A percentile compares a stretch with the other conserved stretches of the same genome.
Evolutionary conservation across 768 basidiomycete genomes (phyloP).

Genomic region (Clitopilus hobsonii): DNA sequence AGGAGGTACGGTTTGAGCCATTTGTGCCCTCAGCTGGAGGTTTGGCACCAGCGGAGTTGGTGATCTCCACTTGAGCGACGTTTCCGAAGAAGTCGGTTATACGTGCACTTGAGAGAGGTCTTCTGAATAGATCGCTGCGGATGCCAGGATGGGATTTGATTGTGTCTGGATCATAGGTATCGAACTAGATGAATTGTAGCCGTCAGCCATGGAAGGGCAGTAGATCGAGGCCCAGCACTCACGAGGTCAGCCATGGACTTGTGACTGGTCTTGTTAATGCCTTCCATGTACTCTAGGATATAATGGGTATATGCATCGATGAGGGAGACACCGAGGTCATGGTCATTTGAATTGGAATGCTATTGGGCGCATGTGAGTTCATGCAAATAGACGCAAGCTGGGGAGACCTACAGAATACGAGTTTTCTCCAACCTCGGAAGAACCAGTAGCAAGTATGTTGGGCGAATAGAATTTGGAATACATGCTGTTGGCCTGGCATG

Average conservation of each 20-base stretch:
- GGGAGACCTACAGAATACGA: constrained; percentile 77
- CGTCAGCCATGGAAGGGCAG: not conserved
- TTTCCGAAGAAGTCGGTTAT: constrained; percentile 90
- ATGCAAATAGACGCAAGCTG: not conserved
- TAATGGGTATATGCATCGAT: constrained; percentile 95
- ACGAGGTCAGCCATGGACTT: constrained; percentile 81
- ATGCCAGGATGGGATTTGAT: constrained; percentile 90
- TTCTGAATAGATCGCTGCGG: constrained; percentile 73
- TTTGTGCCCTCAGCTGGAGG: not conserved
- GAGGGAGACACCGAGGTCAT: constrained; percentile 92
- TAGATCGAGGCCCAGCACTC: too few species aligned
- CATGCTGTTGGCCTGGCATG: constrained; percentile 96
- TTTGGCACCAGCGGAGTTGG: not conserved
- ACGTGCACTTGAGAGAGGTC: constrained; percentile 54
- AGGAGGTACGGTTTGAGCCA: not conserved
- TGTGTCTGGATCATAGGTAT: constrained; percentile 64
- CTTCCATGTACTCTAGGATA: constrained; percentile 86
- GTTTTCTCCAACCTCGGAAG: constrained; percentile 78
- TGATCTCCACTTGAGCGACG: constrained; percentile 79
- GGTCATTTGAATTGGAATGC: constrained; percentile 55
- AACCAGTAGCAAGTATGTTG: constrained; percentile 88
- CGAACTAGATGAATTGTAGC: constrained; percentile 50
- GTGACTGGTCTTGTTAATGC: constrained; percentile 85
- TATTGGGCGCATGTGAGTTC: not conserved
- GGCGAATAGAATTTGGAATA: constrained; percentile 92